These are phyloP conservation scores for Saccharomycopsis sp. DNA, from an alignment of 805 yeast genomes.

Conservation along the genomic window DNA sequence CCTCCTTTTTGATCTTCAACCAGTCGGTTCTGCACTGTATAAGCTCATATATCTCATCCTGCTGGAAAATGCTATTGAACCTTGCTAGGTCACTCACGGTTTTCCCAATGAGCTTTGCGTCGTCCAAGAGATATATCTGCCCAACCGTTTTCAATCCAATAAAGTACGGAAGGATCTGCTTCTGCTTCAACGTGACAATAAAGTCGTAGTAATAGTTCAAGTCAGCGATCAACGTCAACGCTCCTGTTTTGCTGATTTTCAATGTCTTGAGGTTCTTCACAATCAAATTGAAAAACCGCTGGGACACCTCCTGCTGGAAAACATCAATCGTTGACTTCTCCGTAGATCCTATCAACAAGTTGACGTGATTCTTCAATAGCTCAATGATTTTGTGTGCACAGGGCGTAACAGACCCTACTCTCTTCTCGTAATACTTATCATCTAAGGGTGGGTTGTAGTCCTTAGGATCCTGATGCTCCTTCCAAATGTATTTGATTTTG, in stretches of 20 bases:
- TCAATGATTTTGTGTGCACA: conserved; percentile 57
- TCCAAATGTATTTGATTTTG: conserved; percentile 62
- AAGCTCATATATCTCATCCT: conserved; percentile 91
- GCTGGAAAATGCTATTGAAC: conserved; percentile 82
- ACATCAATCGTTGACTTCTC: conserved; percentile 86
- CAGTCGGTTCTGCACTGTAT: conserved; percentile 86
- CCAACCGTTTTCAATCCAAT: conserved; percentile 80
- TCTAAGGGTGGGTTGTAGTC: conserved; percentile 51
- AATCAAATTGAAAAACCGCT: conserved; percentile 68
- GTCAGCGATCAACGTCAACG: conserved; percentile 75
- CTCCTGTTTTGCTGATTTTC: conserved; percentile 73
- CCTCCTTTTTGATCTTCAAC: conserved; percentile 66
- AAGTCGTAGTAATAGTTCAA: conserved; percentile 73
- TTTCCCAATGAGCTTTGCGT: conserved; percentile 78
- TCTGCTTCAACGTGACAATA: conserved; percentile 53
- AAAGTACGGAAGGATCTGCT: conserved; percentile 67
- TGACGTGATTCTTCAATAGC: conserved; percentile 64
- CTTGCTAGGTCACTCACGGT: conserved; percentile 76
- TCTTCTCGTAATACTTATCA: conserved; percentile 15
- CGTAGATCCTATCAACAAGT: conserved; percentile 69
- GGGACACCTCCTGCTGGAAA: conserved; percentile 90
- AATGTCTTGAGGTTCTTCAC: conserved; percentile 71
- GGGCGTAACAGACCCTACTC: conserved; percentile 11
- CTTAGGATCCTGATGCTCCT: conserved; percentile 47
- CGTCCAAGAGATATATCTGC: conserved; percentile 71